Evolutionary conservation across 2,329 filamentous ascomycete genomes (phyloP).

Genomic region (Fusarium sp.): DNA sequence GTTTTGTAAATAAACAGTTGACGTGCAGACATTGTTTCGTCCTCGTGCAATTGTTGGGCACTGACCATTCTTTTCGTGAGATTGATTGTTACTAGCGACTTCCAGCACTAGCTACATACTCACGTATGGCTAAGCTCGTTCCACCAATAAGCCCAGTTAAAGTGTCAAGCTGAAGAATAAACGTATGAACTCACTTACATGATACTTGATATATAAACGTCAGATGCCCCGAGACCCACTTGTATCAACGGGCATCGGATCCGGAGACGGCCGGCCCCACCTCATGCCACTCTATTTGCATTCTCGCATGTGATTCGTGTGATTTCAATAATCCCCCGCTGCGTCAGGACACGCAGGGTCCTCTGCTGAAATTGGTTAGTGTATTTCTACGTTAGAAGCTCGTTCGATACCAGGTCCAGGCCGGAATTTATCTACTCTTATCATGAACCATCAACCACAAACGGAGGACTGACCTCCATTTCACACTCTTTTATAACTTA

Average conservation of each 20-base stretch:
- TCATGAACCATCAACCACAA: constrained; percentile 39
- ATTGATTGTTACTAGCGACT: background rate
- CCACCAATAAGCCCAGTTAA: background rate
- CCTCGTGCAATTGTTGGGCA: no score
- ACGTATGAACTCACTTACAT: background rate
- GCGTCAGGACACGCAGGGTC: constrained; percentile 33
- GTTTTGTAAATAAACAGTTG: background rate
- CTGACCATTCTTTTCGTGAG: background rate
- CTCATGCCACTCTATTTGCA: constrained; percentile 33
- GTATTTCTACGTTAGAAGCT: constrained; percentile 17
- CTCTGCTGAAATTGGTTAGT: constrained; percentile 31
- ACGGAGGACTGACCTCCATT: constrained; percentile 43
- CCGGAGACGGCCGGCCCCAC: constrained; percentile 42
- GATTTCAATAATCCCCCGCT: constrained; percentile 13
- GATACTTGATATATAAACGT: constrained; percentile 2
- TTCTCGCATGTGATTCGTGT: constrained; percentile 13
- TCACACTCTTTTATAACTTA: constrained; percentile 29
- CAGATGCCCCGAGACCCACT: constrained; percentile 27
- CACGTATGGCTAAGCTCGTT: background rate
- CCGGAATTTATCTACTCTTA: constrained; percentile 30
- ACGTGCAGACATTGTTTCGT: background rate
- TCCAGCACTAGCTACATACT: background rate
- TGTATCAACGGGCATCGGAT: constrained; percentile 17
- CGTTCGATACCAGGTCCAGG: constrained; percentile 39
- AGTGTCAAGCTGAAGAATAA: background rate